These are phyloP conservation scores for Thymus mandschuricus DNA, from an alignment of 257 asterid genomes.

Conservation along the genomic window DNA sequence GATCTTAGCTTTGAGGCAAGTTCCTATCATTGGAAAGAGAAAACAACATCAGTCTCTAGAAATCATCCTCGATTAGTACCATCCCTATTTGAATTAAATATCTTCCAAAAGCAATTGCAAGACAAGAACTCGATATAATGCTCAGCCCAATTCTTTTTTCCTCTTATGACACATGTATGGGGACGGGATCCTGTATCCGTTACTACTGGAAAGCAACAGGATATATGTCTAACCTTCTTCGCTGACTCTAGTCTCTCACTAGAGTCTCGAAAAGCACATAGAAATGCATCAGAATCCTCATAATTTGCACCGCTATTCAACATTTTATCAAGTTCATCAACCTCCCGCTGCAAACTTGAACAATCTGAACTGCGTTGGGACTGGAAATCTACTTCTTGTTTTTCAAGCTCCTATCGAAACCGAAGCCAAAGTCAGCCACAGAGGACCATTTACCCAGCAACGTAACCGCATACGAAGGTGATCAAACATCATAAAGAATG, in stretches of 20 bases:
- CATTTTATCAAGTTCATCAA: conserved; percentile 58
- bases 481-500: background rate
- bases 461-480: conserved; percentile 14
- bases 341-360: conserved; percentile 55
- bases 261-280: conserved; percentile 41
- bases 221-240: conserved; percentile 52
- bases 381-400: conserved; percentile 50
- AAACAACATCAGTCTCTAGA: conserved; percentile 4
- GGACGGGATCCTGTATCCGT: background rate
- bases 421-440: conserved; percentile 31
- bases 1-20: conserved; percentile 63
- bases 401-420: conserved; percentile 58
- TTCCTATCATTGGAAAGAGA: conserved; percentile 45
- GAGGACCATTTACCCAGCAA: conserved; percentile 11
- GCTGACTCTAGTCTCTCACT: conserved; percentile 48
- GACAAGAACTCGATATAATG: background rate
- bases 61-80: background rate
- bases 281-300: conserved; percentile 35
- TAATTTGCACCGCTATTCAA: conserved; percentile 37
- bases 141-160: background rate
- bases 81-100: background rate
- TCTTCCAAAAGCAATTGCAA: background rate
- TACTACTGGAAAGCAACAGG: conserved; percentile 12
- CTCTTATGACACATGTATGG: background rate
- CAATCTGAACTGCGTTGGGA: conserved; percentile 41